Conservation (phyloP, 192 early-diverging fungal species). For the Kappamyces sp. region DNA sequence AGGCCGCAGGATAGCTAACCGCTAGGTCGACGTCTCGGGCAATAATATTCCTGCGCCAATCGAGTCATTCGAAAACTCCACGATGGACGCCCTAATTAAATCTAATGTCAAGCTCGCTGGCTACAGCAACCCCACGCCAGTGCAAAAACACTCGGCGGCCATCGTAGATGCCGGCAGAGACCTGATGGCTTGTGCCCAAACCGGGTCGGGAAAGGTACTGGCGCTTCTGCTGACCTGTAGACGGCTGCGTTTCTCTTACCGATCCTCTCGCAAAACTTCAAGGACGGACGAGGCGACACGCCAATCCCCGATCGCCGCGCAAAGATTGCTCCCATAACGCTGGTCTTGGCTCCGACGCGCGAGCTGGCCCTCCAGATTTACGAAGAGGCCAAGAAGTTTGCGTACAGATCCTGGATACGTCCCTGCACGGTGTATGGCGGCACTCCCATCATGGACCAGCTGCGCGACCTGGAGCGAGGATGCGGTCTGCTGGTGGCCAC, state of each 20-base stretch:
- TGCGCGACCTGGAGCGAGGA: slow-evolving; percentile 83
- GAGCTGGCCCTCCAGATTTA: slow-evolving; percentile 93
- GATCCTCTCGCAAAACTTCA: slow-evolving; percentile 87
- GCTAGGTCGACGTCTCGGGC: slow-evolving; percentile 59
- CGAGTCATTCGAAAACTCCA: slow-evolving; percentile 58
- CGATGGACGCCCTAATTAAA: slow-evolving; percentile 77
- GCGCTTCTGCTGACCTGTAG: slow-evolving; percentile 60
- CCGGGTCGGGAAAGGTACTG: slow-evolving; percentile 59
- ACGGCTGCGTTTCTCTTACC: slow-evolving; percentile 98
- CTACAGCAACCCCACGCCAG: slow-evolving; percentile 88
- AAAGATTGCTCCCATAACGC: slow-evolving; percentile 58
- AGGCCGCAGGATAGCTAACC: too few species aligned
- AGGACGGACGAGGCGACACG: slow-evolving; percentile 50
- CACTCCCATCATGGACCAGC: slow-evolving; percentile 81
- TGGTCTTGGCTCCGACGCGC: slow-evolving; percentile 92
- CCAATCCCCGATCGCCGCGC: slow-evolving; percentile 43
- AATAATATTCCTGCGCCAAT: slow-evolving; percentile 44
- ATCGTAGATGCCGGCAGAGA: slow-evolving; percentile 68
- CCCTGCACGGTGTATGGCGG: slow-evolving; percentile 95
- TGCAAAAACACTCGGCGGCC: slow-evolving; percentile 62
- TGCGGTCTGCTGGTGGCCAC: slow-evolving; percentile 93
- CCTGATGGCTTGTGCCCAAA: slow-evolving; percentile 98
- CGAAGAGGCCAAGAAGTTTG: slow-evolving; percentile 74
- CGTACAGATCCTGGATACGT: slow-evolving; percentile 75
- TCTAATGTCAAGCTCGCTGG: slow-evolving; percentile 83